Percentiles rank a stretch among this genome's conserved stretches.
Conservation (phyloP, 2,329 filamentous ascomycete species). For the Stemphylium lycopersici region DNA sequence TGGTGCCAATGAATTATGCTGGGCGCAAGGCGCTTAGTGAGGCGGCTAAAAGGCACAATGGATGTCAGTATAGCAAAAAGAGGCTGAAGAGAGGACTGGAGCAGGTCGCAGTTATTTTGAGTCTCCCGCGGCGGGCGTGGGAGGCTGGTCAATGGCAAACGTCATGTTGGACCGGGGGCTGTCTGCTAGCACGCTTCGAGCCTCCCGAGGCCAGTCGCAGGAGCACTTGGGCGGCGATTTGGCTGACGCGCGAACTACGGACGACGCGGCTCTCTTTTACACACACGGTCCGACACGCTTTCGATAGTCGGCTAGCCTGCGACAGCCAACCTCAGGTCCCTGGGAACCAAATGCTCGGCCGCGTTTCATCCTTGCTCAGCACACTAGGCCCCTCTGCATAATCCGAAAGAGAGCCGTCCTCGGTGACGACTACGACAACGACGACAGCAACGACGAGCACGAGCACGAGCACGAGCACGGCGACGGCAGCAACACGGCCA, state of each 20-base stretch:
- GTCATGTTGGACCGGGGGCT: no score
- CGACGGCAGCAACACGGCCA: conserved; percentile 10
- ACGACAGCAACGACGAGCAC: conserved; percentile 17
- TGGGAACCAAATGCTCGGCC: conserved; percentile 29
- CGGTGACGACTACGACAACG: conserved; percentile 1
- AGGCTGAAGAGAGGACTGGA: no score
- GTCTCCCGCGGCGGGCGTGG: no score
- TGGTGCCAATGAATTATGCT: no score
- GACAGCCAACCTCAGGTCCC: conserved; percentile 30
- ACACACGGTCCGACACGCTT: background rate
- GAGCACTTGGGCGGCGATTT: no score
- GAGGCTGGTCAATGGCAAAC: no score
- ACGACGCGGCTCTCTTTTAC: conserved; percentile 7
- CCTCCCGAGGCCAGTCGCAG: background rate
- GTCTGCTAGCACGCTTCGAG: conserved; percentile 8
- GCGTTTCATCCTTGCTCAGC: conserved; percentile 37
- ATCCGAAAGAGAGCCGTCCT: conserved; percentile 13
- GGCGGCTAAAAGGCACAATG: no score
- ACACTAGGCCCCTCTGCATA: conserved; percentile 22
- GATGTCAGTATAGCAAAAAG: no score
- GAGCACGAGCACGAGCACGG: conserved; percentile 2
- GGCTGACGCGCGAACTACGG: conserved; percentile 14
- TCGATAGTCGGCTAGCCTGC: conserved; percentile 35
- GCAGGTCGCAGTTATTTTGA: no score
- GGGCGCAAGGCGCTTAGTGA: no score